phyloP scores from a whole-genome alignment of 345 rosid species.

The Ceriops zippeliana region DNA sequence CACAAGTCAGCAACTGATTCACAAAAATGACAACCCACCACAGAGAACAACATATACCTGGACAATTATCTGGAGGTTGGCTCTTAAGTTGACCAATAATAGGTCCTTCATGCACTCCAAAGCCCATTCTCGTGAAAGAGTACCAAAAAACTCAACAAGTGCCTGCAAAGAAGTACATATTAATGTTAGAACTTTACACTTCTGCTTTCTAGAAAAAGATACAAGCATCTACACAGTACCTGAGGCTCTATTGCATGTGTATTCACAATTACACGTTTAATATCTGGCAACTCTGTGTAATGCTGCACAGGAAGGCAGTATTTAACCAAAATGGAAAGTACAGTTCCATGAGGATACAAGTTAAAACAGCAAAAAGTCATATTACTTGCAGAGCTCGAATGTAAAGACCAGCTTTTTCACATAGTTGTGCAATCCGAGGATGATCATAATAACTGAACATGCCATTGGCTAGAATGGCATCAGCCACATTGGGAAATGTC shows the following conservation, averaged over 20 bases:
- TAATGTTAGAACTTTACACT: not conserved
- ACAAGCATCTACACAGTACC: constrained; percentile 36
- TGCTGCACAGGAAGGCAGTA: constrained; percentile 56
- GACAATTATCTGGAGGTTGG: constrained; percentile 96
- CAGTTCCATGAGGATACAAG: not conserved
- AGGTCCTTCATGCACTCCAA: constrained; percentile 99
- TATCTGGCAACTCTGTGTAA: constrained; percentile 89
- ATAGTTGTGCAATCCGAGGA: constrained; percentile 94
- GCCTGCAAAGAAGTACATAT: constrained; percentile 45
- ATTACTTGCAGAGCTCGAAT: constrained; percentile 83
- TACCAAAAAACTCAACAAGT: constrained; percentile 96
- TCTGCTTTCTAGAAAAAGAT: not conserved
- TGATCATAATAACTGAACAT: constrained; percentile 99
- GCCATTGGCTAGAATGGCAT: constrained; percentile 93
- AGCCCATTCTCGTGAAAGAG: constrained; percentile 98
- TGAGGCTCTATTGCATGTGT: constrained; percentile 99
- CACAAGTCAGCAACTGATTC: not conserved
- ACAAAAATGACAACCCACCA: too few species aligned
- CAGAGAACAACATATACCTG: constrained; percentile 43
- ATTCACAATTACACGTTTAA: constrained; percentile 96
- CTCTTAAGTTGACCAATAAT: constrained; percentile 81
- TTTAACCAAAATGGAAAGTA: not conserved
- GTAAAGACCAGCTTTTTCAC: constrained; percentile 98
- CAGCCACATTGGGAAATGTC: constrained; percentile 97
- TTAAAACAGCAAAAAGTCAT: not conserved